Evolutionary conservation across 306 rosid species (phyloP).

Genomic region (Luffa aegyptiaca): DNA sequence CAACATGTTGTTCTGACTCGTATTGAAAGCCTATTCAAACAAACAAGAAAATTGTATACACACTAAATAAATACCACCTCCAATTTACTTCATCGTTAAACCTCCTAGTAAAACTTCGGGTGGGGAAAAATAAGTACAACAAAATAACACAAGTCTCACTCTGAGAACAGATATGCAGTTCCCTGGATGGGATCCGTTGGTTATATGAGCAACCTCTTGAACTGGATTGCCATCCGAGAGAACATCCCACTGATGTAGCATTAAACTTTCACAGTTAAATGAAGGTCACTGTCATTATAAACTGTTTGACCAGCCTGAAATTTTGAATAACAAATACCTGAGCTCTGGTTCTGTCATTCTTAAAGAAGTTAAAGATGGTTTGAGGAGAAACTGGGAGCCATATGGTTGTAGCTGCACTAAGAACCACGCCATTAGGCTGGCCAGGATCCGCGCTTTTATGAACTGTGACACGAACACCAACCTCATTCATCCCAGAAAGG

Average conservation of each 20-base stretch:
- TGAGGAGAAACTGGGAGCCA: conserved; percentile 89
- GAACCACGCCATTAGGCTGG: conserved; percentile 77
- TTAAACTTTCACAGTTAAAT: conserved; percentile 3
- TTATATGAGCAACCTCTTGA: conserved; percentile 91
- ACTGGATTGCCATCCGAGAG: conserved; percentile 76
- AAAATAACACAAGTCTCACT: conserved; percentile 22
- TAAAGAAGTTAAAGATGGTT: conserved; percentile 76
- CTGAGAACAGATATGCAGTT: conserved; percentile 86
- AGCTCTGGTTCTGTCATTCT: conserved; percentile 79
- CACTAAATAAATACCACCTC: not conserved
- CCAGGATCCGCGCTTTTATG: conserved; percentile 78
- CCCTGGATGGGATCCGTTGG: conserved; percentile 87
- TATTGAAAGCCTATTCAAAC: conserved; percentile 48
- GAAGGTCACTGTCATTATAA: not conserved
- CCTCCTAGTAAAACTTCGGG: not conserved
- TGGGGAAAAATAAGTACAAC: not conserved
- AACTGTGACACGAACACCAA: conserved; percentile 67
- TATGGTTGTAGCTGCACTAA: conserved; percentile 85
- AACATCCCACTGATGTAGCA: conserved; percentile 72
- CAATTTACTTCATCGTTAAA: not conserved
- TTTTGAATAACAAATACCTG: conserved; percentile 37
- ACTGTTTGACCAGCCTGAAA: not conserved
- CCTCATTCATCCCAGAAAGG: conserved; percentile 61
- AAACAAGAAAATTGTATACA: not conserved
- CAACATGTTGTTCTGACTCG: conserved; percentile 83